Conservation (phyloP, 225 moss, liverwort and hornwort species). For the Takakia lepidozioides region DNA sequence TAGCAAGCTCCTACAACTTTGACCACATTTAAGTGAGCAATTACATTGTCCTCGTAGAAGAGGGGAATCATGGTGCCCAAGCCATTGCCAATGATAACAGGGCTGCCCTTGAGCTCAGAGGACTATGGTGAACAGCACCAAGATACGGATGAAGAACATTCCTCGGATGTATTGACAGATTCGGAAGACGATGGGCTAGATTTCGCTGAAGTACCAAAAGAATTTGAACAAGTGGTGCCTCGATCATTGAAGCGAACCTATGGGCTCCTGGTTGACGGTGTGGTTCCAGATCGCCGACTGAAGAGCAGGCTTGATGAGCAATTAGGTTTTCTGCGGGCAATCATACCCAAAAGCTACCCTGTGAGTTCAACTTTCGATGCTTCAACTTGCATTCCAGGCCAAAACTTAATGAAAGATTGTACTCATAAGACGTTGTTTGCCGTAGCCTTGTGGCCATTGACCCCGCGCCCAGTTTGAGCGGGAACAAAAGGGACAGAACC, state of each 20-base stretch:
- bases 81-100: no score
- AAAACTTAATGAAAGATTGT: no score
- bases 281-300: slow-evolving; percentile 14
- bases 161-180: slow-evolving; percentile 30
- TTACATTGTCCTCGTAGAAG: no score
- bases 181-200: slow-evolving; percentile 21
- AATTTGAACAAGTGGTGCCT: slow-evolving; percentile 7
- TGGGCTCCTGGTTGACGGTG: slow-evolving; percentile 6
- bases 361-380: slow-evolving; percentile 23
- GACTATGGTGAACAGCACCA: slow-evolving; percentile 7
- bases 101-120: no score
- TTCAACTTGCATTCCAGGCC: no score
- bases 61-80: no score
- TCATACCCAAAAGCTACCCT: slow-evolving; percentile 18
- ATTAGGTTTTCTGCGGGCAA: slow-evolving; percentile 24
- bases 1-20: no score
- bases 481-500: no score
- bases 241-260: slow-evolving; percentile 21
- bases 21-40: no score
- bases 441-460: no score
- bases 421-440: no score
- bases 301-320: slow-evolving; percentile 27
- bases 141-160: slow-evolving; percentile 10
- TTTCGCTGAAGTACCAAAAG: slow-evolving; percentile 3
- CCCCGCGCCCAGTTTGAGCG: no score